These are phyloP conservation scores for Paradendryphiella salina DNA, from an alignment of 2,329 filamentous ascomycete genomes.

Conservation along the genomic window DNA sequence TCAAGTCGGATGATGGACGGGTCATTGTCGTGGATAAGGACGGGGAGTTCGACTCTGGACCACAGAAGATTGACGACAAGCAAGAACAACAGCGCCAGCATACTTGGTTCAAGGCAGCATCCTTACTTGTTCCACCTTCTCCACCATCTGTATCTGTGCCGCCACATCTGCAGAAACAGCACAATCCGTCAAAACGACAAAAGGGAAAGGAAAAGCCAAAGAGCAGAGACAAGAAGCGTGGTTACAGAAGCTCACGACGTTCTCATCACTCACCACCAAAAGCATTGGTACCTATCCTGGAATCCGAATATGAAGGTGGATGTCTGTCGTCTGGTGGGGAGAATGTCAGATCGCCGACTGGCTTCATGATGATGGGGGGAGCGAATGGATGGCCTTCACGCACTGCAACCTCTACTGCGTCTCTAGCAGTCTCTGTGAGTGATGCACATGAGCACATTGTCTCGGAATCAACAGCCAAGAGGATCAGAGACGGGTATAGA, in stretches of 20 bases:
- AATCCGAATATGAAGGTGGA: conserved; percentile 18
- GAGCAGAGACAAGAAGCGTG: conserved; percentile 1
- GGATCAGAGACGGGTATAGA: conserved; percentile 1
- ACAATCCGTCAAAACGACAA: background rate
- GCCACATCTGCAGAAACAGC: too few species aligned
- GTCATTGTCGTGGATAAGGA: conserved; percentile 34
- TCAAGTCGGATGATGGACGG: conserved; percentile 28
- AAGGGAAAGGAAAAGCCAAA: background rate
- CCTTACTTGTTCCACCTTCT: background rate
- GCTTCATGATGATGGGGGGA: conserved; percentile 31
- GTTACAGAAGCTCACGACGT: background rate
- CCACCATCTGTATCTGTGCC: background rate
- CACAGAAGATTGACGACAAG: background rate
- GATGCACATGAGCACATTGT: background rate
- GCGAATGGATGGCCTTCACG: conserved; percentile 18
- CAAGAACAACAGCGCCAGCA: background rate
- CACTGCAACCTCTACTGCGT: background rate
- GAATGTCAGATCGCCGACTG: conserved; percentile 18
- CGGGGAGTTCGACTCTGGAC: conserved; percentile 35
- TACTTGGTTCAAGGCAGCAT: conserved; percentile 17
- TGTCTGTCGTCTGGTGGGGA: background rate
- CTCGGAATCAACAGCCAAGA: background rate
- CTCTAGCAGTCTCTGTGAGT: background rate
- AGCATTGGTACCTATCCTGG: conserved; percentile 13
- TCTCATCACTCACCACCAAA: background rate